phyloP scores from a whole-genome alignment of 139 green algal genomes.

The Closterium sp. region DNA sequence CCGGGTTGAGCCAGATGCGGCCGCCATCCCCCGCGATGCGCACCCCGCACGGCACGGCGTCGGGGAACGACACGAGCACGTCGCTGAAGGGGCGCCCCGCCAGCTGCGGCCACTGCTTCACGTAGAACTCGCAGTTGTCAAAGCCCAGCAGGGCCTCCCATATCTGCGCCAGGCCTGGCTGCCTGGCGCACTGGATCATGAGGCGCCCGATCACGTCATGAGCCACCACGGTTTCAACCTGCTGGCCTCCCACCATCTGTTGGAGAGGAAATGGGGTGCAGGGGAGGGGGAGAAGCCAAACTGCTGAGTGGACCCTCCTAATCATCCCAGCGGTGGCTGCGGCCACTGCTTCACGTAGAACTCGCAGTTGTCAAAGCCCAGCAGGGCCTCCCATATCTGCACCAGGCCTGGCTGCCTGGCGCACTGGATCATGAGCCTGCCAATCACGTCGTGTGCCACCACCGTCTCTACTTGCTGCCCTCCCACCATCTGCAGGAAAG shows the following conservation, averaged over 20 bases:
- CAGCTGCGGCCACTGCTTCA: slow-evolving; percentile 56
- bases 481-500: slow-evolving; percentile 27
- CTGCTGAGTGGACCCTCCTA: too few species aligned
- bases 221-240: slow-evolving; percentile 60
- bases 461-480: slow-evolving; percentile 55
- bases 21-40: background rate
- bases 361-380: slow-evolving; percentile 62
- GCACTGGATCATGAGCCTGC: slow-evolving; percentile 64
- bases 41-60: slow-evolving; percentile 56
- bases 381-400: slow-evolving; percentile 53
- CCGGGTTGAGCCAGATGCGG: slow-evolving; percentile 53
- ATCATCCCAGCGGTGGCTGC: too few species aligned
- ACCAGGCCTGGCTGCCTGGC: slow-evolving; percentile 59
- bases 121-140: slow-evolving; percentile 66
- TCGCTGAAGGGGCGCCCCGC: slow-evolving; percentile 52
- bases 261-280: background rate
- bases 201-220: slow-evolving; percentile 63
- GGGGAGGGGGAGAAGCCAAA: background rate
- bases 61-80: slow-evolving; percentile 53
- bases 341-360: slow-evolving; percentile 63
- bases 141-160: slow-evolving; percentile 62
- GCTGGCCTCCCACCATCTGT: slow-evolving; percentile 40
- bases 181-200: slow-evolving; percentile 62
- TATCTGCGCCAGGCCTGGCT: slow-evolving; percentile 60
- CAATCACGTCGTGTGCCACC: slow-evolving; percentile 59